Base-by-base conservation (phyloP, 441 rosid genomes). In the Mallotus japonicus region DNA sequence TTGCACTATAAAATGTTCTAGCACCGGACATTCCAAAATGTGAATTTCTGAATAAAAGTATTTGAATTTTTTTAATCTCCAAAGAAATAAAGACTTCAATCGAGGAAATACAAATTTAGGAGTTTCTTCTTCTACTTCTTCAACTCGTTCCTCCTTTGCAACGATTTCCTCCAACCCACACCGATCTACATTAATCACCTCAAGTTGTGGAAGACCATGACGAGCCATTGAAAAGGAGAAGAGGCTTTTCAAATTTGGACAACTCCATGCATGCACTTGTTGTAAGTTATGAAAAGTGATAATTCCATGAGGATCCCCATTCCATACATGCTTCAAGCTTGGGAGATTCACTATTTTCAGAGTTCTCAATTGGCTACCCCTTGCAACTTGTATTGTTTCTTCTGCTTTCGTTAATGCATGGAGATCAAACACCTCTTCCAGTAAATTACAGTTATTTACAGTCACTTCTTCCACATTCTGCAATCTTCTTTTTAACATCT, bases 291-390 rank as follows among this genome's bases (percentile, higher is more conserved):
- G 59, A 57, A 82, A 82, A 6, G 59, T 56, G 20, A 78, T 67
- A 62, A 61, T 58, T 66, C 50, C 74, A 34, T 12, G 24, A 6
- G 73, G 73, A 65, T 82, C 77, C 19, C 61, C 32, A 49, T 54
- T 67, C 84, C 83, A 79, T 3, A 84, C 17, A 16, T 62, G 67
- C 79, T 75, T 81, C 77, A 84, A 40, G n/a, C 73, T 73, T 55
- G 77, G 80, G 55, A 77, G 66, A 4, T 14, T 11, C 0, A 0
- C 0, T 24, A 72, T 16, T 0, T 1, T 3, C 40, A 72, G 8
- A 6, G 3, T 0, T 77, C 44, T 72, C 72, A 67, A 40, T 34
- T 53, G 58, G 34, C 32, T 28, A 3, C 2, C 32, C 1, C 2
- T 3, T 28, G 15, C 5, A 3, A 37, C 47, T 28, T 28, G 32